Base-by-base conservation (phyloP, 805 yeast species). In the Saturnispora halmiae region DNA sequence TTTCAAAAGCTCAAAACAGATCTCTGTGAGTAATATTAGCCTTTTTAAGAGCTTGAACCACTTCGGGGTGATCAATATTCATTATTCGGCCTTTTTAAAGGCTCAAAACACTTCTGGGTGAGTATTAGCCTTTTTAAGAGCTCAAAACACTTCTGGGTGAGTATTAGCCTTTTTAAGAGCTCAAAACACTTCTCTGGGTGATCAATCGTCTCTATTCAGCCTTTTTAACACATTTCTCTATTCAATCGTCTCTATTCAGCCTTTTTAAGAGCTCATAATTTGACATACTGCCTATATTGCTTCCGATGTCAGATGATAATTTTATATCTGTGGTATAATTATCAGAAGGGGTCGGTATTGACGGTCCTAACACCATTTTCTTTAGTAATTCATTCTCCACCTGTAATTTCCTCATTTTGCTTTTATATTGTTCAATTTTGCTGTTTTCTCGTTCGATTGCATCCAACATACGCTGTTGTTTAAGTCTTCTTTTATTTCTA, bases 381-480 rank as follows among this genome's bases (percentile, higher is more conserved):
- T 74, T 73, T 46, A 78, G 59, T 40, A 77, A 67, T 45, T 67
- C 64, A 53, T 78, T 78, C 54, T 78, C 85, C 71, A 77, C 70
- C 50, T 78, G 80, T 42, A 78, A 57, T 37, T 69, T 72, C 46
- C 65, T 69, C 31, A 77, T 67, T 45, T 69, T 65, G 14, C 56
- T 45, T 45, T 74, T 76, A 43, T 69, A 69, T 7, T 51, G 50
- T 16, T 59, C 54, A n/a, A 76, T 69, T 45, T 61, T 56, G 26
- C 70, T 75, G 35, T 64, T 64, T 34, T 76, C 62, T 27, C 58
- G 55, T 31, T 51, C 53, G 15, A 75, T 65, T 34, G 61, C 66
- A 34, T 60, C 61, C 48, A 74, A 79, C 77, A 78, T 70, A 51
- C 75, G 75, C 50, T 67, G 70, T 49, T 76, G 81, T 53, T 66